A percentile compares a stretch with the other conserved stretches of the same genome.
Conservation (phyloP, 2,329 filamentous ascomycete genomes). For the Arthrobotrys conoides region DNA sequence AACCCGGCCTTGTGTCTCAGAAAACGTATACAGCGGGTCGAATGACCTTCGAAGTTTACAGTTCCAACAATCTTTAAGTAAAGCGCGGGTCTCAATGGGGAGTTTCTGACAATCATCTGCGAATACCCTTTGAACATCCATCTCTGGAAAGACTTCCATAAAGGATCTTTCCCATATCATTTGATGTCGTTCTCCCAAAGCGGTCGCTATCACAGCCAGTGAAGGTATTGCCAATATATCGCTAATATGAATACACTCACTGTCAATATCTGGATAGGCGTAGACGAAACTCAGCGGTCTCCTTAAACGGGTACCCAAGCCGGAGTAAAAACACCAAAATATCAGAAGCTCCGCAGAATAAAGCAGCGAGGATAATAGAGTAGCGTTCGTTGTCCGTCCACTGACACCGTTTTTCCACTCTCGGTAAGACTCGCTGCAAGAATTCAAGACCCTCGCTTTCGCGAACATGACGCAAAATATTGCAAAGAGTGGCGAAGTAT, state of each 20-base stretch:
- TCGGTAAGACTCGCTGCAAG: background rate
- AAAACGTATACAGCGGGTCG: background rate
- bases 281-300: background rate
- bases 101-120: background rate
- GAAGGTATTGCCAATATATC: background rate
- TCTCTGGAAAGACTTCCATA: background rate
- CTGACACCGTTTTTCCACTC: background rate
- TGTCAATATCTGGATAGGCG: too few species aligned
- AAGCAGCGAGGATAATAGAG: background rate
- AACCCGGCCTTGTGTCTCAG: background rate
- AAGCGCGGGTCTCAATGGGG: background rate
- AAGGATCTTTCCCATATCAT: background rate
- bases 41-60: background rate
- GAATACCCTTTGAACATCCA: background rate
- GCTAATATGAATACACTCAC: background rate
- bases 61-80: background rate
- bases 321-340: conserved; percentile 8
- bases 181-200: background rate
- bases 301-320: conserved; percentile 2
- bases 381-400: background rate
- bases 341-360: background rate
- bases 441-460: background rate
- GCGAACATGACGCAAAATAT: background rate
- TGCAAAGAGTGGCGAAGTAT: background rate
- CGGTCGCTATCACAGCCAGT: background rate